Evolutionary conservation across 2,329 filamentous ascomycete genomes (phyloP).

Genomic region (Penicillium rolfsii): DNA sequence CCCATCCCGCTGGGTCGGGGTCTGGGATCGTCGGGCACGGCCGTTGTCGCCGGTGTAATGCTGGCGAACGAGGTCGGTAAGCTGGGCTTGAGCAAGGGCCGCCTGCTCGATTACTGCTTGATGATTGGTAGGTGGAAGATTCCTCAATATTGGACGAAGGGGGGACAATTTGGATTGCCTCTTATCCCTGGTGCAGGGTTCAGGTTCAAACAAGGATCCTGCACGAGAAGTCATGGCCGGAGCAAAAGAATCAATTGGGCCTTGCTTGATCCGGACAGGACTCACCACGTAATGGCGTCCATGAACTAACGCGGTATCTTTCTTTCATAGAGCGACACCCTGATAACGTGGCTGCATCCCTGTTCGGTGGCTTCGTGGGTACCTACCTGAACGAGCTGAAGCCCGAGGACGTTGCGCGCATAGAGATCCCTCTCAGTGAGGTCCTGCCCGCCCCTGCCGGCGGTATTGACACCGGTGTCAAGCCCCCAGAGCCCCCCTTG

Average conservation of each 20-base stretch:
- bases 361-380: slow-evolving; percentile 95
- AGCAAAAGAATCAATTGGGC: not conserved
- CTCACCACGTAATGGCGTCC: not conserved
- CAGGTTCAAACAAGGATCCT: not conserved
- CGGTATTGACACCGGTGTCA: slow-evolving; percentile 84
- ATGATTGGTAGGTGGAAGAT: slow-evolving; percentile 75
- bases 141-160: not conserved
- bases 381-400: slow-evolving; percentile 93
- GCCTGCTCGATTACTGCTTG: slow-evolving; percentile 91
- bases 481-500: slow-evolving; percentile 82
- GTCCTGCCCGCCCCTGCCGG: slow-evolving; percentile 89
- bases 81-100: slow-evolving; percentile 73
- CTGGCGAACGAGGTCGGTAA: slow-evolving; percentile 86
- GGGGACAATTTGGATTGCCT: not conserved
- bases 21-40: slow-evolving; percentile 91
- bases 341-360: slow-evolving; percentile 90
- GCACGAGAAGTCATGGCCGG: not conserved
- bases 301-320: slow-evolving; percentile 18
- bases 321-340: slow-evolving; percentile 69
- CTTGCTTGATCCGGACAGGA: not conserved
- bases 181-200: not conserved
- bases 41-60: slow-evolving; percentile 93
- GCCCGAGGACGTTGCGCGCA: slow-evolving; percentile 84
- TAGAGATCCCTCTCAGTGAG: slow-evolving; percentile 92
- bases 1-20: slow-evolving; percentile 91